Conservation (phyloP, 2,329 filamentous ascomycete genomes). For the Botryotinia calthae region DNA sequence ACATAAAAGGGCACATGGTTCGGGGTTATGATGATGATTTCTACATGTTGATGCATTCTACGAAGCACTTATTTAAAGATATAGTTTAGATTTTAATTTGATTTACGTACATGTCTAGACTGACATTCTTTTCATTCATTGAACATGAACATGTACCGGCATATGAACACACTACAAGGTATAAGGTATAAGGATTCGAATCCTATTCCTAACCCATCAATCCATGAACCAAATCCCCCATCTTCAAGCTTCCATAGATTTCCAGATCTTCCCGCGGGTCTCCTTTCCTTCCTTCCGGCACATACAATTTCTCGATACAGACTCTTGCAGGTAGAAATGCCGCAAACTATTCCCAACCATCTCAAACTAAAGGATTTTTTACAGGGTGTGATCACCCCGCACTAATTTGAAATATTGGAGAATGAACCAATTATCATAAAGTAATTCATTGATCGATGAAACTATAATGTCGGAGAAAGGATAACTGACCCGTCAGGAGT, state of each 20-base stretch:
- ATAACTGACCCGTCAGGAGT: neutral
- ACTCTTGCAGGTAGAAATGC: neutral
- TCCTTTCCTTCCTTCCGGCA: neutral
- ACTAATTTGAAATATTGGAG: neutral
- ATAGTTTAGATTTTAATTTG: neutral
- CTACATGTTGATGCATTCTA: neutral
- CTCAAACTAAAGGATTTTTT: neutral
- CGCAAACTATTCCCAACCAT: neutral
- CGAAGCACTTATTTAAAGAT: neutral
- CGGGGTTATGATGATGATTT: constrained; percentile 1
- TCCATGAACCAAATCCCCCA: neutral
- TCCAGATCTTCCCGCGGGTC: neutral
- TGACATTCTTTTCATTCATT: neutral
- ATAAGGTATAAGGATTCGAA: neutral
- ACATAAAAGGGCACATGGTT: neutral
- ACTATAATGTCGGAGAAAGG: neutral
- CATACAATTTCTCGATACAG: neutral
- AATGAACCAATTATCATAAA: neutral
- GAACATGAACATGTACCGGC: neutral
- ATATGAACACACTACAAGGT: neutral
- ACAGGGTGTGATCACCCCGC: constrained; percentile 3
- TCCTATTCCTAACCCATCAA: neutral
- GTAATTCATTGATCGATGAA: neutral
- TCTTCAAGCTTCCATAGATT: neutral
- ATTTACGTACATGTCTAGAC: neutral